Evolutionary conservation across 352 stramenopile genomes (phyloP), one percentile per base, ranked within the genome.

Genomic region (Globisporangium radiosum): DNA sequence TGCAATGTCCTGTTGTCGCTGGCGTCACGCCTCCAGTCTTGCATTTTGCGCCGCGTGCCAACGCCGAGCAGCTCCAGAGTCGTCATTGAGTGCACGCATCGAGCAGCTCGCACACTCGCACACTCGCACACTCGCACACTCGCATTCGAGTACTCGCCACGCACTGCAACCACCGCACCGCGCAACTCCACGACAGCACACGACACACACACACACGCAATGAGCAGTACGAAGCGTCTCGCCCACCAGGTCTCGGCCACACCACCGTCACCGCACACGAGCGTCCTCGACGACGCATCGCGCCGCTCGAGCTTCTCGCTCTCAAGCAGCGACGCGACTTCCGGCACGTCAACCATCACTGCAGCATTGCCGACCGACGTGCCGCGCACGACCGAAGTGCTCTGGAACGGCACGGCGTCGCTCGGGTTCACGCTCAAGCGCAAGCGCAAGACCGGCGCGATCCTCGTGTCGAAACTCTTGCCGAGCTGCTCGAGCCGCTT

Each of bases 391-490:
- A 72, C 78, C 50, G 81, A 92, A 62, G 74, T 92, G 56, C 64
- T 92, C 47, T 92, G 81, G 81, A 69, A 83, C 59, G 81, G 79
- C 48, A 51, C 54, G 17, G 49, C 66, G 9, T 70, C 78, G 43
- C 72, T 83, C 6, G 74, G 77, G 17, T 92, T 92, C 69, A 87
- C 78, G 59, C 71, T 92, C 49, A 92, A 92, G 68, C 79, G 79
- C 58, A 81, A 85, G 56, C 81, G 81, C 63, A 60, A 60, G 47
- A 85, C 66, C 0, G 81, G 81, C 49, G 74, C 72, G 40, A 90
- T 92, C 61, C 73, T 87, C 54, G 79, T 92, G 45, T 83, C 67
- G 57, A 85, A 75, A 40, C 56, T 90, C 63, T 78, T 76, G 52
- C 57, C 55, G 5, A 56, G 61, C 25, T 68, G 65, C 9, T 51